Conservation (phyloP, 805 yeast species). For the Clavispora fructus region DNA sequence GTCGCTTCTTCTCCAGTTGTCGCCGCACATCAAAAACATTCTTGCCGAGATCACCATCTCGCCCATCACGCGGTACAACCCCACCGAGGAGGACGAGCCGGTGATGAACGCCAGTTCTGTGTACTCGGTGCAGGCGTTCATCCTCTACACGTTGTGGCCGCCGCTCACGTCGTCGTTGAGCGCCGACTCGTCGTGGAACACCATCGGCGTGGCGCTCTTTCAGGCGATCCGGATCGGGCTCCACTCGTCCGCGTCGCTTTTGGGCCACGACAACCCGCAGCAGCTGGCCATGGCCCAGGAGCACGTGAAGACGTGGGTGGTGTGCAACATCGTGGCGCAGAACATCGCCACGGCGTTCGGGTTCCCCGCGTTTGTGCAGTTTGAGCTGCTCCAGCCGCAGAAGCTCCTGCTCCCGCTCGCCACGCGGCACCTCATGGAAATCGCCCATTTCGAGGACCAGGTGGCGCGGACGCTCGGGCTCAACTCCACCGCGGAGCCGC, state of each 20-base stretch:
- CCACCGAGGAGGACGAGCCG: slow-evolving; percentile 75
- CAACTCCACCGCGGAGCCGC: slow-evolving; percentile 61
- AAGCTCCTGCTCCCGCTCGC: slow-evolving; percentile 45
- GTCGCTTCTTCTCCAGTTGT: slow-evolving; percentile 51
- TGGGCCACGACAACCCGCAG: not conserved
- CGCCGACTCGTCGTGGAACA: slow-evolving; percentile 95
- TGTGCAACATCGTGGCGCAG: slow-evolving; percentile 87
- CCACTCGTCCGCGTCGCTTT: slow-evolving; percentile 50
- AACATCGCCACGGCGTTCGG: slow-evolving; percentile 90
- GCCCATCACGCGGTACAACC: slow-evolving; percentile 81
- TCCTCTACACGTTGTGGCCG: slow-evolving; percentile 91
- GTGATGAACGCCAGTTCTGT: slow-evolving; percentile 85
- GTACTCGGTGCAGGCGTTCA: slow-evolving; percentile 88
- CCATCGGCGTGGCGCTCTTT: slow-evolving; percentile 87
- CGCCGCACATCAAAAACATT: slow-evolving; percentile 68
- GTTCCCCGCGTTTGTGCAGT: slow-evolving; percentile 86
- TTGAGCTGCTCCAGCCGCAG: slow-evolving; percentile 57
- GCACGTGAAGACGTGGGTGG: slow-evolving; percentile 87
- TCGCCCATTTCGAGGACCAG: slow-evolving; percentile 83
- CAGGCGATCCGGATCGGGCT: slow-evolving; percentile 91
- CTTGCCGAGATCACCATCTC: slow-evolving; percentile 85
- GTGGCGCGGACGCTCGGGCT: slow-evolving; percentile 71
- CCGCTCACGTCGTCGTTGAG: slow-evolving; percentile 90
- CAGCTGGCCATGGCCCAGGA: slow-evolving; percentile 48
- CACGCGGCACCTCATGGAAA: slow-evolving; percentile 73